Percentiles rank a stretch among this genome's conserved stretches.
These are phyloP conservation scores for Crotalaria pallida DNA, from an alignment of 306 rosid genomes.

Conservation along the genomic window DNA sequence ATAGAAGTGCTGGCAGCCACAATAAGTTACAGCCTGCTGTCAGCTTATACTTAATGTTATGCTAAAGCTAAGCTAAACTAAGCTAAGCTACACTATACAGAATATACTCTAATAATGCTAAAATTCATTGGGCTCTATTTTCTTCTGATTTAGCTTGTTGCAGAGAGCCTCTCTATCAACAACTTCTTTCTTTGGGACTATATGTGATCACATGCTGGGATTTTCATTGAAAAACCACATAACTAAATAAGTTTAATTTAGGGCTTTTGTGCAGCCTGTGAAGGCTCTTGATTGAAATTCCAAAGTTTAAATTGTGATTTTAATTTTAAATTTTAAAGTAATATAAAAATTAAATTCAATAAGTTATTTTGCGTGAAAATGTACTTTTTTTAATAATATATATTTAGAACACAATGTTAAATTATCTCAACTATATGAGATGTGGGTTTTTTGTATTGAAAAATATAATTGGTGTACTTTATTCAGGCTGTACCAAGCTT, in stretches of 20 bases:
- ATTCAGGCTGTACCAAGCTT: background rate
- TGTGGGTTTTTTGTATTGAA: background rate
- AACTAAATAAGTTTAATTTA: background rate
- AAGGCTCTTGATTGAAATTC: background rate
- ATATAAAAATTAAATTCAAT: background rate
- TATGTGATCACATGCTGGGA: background rate
- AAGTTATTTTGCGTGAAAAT: background rate
- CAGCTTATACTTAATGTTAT: too few relatives aligned
- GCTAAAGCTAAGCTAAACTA: too few relatives aligned
- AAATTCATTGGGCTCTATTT: background rate
- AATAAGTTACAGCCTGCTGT: too few relatives aligned
- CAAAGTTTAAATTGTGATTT: background rate
- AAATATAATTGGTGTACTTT: background rate
- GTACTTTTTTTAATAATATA: background rate
- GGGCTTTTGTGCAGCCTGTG: background rate
- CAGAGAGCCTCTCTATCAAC: background rate
- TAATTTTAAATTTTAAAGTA: background rate
- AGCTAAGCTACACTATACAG: too few relatives aligned
- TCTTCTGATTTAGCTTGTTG: slow-evolving; percentile 5
- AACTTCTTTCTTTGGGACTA: background rate
- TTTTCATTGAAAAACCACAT: background rate
- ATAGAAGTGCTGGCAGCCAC: too few relatives aligned
- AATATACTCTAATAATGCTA: too few relatives aligned
- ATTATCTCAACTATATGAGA: background rate
- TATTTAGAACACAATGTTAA: background rate